Evolutionary conservation across 495 filamentous ascomycete species (phyloP).

Genomic region (Penicillium herquei): DNA sequence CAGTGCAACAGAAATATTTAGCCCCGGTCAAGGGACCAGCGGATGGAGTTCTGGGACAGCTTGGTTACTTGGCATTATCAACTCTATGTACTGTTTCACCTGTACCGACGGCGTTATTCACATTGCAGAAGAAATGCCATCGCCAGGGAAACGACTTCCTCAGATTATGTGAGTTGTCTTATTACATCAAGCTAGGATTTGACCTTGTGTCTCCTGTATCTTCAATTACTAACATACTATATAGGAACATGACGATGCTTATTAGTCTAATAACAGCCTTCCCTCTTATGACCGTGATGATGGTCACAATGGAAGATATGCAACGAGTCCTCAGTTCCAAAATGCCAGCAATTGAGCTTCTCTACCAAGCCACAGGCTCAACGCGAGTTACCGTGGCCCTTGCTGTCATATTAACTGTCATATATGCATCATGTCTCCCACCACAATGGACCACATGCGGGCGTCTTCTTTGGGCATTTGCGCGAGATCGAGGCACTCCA

Average conservation of each 20-base stretch:
- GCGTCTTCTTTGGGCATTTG: constrained; percentile 40
- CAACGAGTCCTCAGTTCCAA: neutral
- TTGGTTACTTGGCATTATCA: constrained; percentile 36
- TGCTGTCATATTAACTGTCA: neutral
- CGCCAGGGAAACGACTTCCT: neutral
- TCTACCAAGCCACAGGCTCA: neutral
- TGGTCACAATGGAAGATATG: constrained; percentile 33
- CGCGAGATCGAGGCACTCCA: constrained; percentile 26
- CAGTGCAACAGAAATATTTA: constrained; percentile 13
- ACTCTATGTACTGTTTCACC: constrained; percentile 32
- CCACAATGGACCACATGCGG: constrained; percentile 29
- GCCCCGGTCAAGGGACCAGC: constrained; percentile 20
- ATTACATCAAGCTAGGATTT: too few species aligned
- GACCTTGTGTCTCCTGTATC: too few species aligned
- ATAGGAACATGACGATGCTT: constrained; percentile 22
- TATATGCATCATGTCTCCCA: constrained; percentile 2
- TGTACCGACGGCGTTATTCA: constrained; percentile 27
- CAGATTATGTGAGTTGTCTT: neutral
- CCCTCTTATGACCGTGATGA: constrained; percentile 31
- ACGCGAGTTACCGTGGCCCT: too few species aligned
- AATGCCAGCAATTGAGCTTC: neutral
- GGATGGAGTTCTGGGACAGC: constrained; percentile 35
- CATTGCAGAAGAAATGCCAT: constrained; percentile 31
- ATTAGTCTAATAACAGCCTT: constrained; percentile 37
- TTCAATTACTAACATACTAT: too few species aligned